These are phyloP conservation scores for Penicillium daleae DNA, from an alignment of 495 filamentous ascomycete species.

Conservation along the genomic window DNA sequence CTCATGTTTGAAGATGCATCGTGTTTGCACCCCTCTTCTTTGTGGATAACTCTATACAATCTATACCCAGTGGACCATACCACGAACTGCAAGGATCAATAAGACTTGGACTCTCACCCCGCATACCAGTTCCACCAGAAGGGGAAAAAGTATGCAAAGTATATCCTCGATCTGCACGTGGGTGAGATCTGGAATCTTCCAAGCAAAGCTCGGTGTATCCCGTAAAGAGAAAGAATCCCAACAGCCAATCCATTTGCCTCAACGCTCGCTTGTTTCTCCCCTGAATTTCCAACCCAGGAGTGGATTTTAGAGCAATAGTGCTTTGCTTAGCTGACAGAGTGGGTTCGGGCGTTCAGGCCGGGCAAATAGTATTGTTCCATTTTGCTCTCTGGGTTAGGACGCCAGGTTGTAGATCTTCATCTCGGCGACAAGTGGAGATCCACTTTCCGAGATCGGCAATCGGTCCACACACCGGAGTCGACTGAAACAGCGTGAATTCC, in stretches of 20 bases:
- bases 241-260: conserved; percentile 1
- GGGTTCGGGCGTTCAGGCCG: conserved; percentile 1
- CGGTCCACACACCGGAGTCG: conserved; percentile 1
- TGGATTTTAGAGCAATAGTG: not conserved
- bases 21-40: not conserved
- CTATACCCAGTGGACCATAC: not conserved
- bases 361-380: not conserved
- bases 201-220: not conserved
- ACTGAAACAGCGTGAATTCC: not conserved
- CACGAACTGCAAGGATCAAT: not conserved
- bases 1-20: not conserved
- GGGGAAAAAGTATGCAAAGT: not conserved
- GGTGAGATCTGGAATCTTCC: not conserved
- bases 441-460: conserved; percentile 8
- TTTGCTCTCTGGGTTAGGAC: not conserved
- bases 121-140: not conserved
- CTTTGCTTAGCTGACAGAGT: conserved; percentile 2
- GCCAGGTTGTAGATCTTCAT: conserved; percentile 21
- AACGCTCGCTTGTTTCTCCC: conserved; percentile 6
- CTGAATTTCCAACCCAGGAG: not conserved
- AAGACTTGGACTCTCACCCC: not conserved
- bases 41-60: not conserved
- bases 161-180: conserved; percentile 6
- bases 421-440: conserved; percentile 11
- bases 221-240: not conserved